These are phyloP conservation scores for Amanita polypyramis DNA, from an alignment of 768 basidiomycete genomes.

Conservation along the genomic window DNA sequence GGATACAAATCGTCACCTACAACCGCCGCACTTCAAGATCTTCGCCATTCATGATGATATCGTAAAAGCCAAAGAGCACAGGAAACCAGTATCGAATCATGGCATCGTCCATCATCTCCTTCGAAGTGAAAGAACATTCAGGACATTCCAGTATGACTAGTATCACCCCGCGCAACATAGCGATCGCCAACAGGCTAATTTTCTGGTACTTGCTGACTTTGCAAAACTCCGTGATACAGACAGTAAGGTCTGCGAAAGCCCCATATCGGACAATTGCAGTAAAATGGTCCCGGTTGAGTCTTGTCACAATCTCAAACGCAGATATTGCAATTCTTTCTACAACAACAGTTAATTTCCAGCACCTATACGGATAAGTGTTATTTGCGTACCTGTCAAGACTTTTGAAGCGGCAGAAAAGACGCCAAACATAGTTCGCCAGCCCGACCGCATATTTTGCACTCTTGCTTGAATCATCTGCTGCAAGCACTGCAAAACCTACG, in stretches of 20 bases:
- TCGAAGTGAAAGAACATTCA: slow-evolving; percentile 36
- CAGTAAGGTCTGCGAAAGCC: slow-evolving; percentile 90
- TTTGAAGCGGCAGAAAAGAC: slow-evolving; percentile 96
- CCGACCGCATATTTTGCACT: slow-evolving; percentile 91
- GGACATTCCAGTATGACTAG: slow-evolving; percentile 83
- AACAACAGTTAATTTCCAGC: not conserved
- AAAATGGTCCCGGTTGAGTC: slow-evolving; percentile 88
- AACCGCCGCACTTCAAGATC: slow-evolving; percentile 93
- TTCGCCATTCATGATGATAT: slow-evolving; percentile 99
- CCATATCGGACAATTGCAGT: slow-evolving; percentile 85
- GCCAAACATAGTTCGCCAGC: slow-evolving; percentile 99
- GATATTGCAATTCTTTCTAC: slow-evolving; percentile 84
- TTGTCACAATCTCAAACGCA: slow-evolving; percentile 92
- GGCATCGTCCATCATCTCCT: slow-evolving; percentile 53
- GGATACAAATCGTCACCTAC: slow-evolving; percentile 40
- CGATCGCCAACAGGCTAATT: slow-evolving; percentile 91
- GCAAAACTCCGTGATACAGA: slow-evolving; percentile 98
- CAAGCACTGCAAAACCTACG: slow-evolving; percentile 88
- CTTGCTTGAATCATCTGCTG: slow-evolving; percentile 98
- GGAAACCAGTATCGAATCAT: slow-evolving; percentile 99
- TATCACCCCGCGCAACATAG: slow-evolving; percentile 89
- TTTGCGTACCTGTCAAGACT: slow-evolving; percentile 64
- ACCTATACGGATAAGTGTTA: not conserved
- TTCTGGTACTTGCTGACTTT: slow-evolving; percentile 99
- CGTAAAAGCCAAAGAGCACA: slow-evolving; percentile 93